Conservation (phyloP, 1,284 basidiomycete genomes). For the Tylopilus sp. region DNA sequence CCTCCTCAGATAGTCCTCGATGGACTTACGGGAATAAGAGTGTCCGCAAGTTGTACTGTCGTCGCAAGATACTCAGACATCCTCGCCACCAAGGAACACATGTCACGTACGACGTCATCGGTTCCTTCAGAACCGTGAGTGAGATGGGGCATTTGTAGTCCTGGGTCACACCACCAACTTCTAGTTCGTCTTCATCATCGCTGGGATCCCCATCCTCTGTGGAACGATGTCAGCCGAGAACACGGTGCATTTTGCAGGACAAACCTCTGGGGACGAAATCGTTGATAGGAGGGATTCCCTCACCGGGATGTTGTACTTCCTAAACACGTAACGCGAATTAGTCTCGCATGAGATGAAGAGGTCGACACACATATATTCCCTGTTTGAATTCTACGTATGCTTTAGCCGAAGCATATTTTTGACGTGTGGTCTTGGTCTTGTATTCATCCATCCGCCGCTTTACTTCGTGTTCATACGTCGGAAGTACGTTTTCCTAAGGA, state of each 20-base stretch:
- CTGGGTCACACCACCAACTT: constrained; percentile 77
- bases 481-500: constrained; percentile 44
- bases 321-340: constrained; percentile 27
- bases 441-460: constrained; percentile 45
- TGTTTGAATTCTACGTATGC: constrained; percentile 62
- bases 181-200: constrained; percentile 74
- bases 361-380: constrained; percentile 47
- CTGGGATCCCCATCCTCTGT: constrained; percentile 70
- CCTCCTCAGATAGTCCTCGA: constrained; percentile 49
- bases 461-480: constrained; percentile 44
- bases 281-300: constrained; percentile 71
- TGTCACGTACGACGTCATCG: constrained; percentile 64
- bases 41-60: constrained; percentile 61
- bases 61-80: constrained; percentile 4
- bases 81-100: neutral
- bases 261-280: constrained; percentile 67
- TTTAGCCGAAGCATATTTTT: constrained; percentile 66
- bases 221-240: constrained; percentile 3
- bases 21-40: constrained; percentile 63
- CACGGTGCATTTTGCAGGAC: constrained; percentile 7
- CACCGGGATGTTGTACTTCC: constrained; percentile 65
- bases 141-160: constrained; percentile 78
- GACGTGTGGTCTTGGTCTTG: constrained; percentile 56
- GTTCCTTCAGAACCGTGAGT: constrained; percentile 57
- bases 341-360: neutral